A percentile compares a stretch with the other conserved stretches of the same genome.
Evolutionary conservation across 2,329 filamentous ascomycete species (phyloP).

Genomic region (Setomelanomma holmii): DNA sequence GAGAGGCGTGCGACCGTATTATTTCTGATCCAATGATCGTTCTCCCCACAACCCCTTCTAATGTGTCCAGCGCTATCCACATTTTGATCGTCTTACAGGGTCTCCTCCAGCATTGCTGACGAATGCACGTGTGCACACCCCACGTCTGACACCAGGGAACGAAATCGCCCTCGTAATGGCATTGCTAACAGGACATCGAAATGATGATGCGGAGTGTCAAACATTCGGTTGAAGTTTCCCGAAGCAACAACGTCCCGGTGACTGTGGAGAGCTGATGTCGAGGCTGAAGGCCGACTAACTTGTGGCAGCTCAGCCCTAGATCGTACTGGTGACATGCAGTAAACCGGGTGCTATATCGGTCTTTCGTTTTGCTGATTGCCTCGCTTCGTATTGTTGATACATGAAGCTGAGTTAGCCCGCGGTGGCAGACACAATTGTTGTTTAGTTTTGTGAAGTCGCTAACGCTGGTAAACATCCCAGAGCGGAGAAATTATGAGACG

Average conservation of each 20-base stretch:
- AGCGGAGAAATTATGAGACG: not conserved
- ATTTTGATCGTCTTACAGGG: not conserved
- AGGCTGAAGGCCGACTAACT: slow-evolving; percentile 11
- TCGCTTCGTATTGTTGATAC: no score
- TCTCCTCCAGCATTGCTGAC: not conserved
- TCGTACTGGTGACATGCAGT: not conserved
- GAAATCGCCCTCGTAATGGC: not conserved
- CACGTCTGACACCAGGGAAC: not conserved
- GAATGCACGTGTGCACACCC: not conserved
- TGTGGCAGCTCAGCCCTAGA: not conserved
- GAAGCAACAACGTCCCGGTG: not conserved
- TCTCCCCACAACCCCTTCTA: not conserved
- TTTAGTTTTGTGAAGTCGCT: not conserved
- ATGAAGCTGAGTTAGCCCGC: no score
- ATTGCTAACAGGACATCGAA: not conserved
- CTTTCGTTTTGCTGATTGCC: not conserved
- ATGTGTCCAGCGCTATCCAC: not conserved
- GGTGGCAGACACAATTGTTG: no score
- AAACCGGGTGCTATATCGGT: not conserved
- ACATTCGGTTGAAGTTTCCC: not conserved
- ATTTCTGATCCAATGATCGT: not conserved
- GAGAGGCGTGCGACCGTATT: not conserved
- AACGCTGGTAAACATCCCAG: not conserved
- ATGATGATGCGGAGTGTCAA: not conserved
- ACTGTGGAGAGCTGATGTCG: slow-evolving; percentile 4